Conservation (phyloP, 768 basidiomycete genomes). For the Tylopilus balloui region DNA sequence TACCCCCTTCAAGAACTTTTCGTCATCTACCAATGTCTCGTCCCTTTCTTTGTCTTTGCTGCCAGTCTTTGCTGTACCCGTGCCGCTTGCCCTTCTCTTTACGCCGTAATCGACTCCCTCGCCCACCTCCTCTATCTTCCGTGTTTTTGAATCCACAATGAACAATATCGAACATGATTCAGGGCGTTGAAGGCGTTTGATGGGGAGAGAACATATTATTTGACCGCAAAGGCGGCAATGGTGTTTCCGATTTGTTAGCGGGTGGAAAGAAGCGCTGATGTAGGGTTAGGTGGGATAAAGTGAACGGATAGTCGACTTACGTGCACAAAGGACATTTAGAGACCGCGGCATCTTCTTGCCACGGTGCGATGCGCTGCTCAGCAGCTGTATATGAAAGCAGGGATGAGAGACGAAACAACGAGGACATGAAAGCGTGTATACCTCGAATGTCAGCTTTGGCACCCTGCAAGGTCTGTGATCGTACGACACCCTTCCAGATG, state of each 20-base stretch:
- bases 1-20: constrained; percentile 86
- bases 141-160: constrained; percentile 75
- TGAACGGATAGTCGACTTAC: constrained; percentile 39
- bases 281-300: constrained; percentile 6
- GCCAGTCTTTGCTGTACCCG: constrained; percentile 8
- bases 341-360: constrained; percentile 80
- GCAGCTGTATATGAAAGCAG: constrained; percentile 41
- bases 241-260: constrained; percentile 90
- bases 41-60: constrained; percentile 35
- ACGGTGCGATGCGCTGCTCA: constrained; percentile 92
- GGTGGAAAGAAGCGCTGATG: constrained; percentile 68
- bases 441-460: constrained; percentile 67
- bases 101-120: constrained; percentile 86
- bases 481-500: constrained; percentile 63
- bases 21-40: constrained; percentile 51
- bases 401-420: constrained; percentile 3
- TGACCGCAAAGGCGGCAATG: constrained; percentile 93
- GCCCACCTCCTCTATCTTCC: constrained; percentile 77
- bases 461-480: constrained; percentile 38
- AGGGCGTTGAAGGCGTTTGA: constrained; percentile 64
- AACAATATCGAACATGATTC: constrained; percentile 76
- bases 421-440: constrained; percentile 31
- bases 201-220: constrained; percentile 85
- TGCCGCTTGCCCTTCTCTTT: constrained; percentile 37
- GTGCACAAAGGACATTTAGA: constrained; percentile 82